Evolutionary conservation across 129 eudicot species (phyloP), one percentile per base, ranked within the genome.

Genomic region (Pulicaria dysenterica): DNA sequence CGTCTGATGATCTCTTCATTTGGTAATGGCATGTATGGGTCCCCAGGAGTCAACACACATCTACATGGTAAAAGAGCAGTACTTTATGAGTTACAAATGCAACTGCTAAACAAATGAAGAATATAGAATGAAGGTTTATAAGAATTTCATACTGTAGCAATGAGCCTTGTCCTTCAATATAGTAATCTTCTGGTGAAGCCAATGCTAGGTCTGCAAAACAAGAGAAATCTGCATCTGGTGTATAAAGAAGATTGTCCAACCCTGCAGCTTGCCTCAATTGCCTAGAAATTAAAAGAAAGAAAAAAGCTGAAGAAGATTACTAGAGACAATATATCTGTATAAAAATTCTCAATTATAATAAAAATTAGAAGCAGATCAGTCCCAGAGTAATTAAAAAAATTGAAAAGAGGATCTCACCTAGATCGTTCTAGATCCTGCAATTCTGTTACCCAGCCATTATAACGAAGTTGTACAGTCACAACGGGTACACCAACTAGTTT

Each of bases 181-280:
- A 93, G 77, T 93, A 93, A 78, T 93, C 92, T 75, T 90, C 96
- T 7, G 98, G 98, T 59, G 98, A 93, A 64, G 96, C 73, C 16
- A 93, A 82, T 64, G 98, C 98, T 76, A 93, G 85, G 83, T 93
- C 98, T 42, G 98, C 98, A 82, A 93, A 93, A 79, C 98, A 93
- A 44, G 98, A 93, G 78, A 93, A 93, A 82, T 93, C 98, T 77
- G 98, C 98, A 75, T 93, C 98, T 31, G 98, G 98, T 48, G 98
- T 87, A 70, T 93, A 93, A 9, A 93, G 92, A 47, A 93, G 95
- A 84, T 93, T 93, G 77, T 93, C 98, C 83, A 93, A 75, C 46
- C 98, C 98, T 39, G 88, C 72, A 54, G 98, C 96, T 74, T 81
- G 78, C 85, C 88, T 87, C 84, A 86, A 60, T 82, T 93, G 92